A percentile compares a stretch with the other conserved stretches of the same genome.
These are phyloP conservation scores for Podospora fimiseda DNA, from an alignment of 495 filamentous ascomycete species.

Conservation along the genomic window DNA sequence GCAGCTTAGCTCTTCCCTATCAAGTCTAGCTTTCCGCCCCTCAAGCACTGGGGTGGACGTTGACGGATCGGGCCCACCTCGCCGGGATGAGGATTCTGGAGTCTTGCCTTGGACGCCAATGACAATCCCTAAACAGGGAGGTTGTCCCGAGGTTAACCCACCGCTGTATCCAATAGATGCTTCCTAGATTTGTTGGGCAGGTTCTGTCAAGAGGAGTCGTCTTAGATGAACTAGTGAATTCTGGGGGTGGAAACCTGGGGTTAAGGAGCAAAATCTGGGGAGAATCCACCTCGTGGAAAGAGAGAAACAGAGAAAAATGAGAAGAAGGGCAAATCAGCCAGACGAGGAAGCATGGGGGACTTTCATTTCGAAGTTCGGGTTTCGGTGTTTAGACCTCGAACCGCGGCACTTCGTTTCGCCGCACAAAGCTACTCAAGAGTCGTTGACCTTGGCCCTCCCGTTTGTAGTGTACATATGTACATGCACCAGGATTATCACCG, in stretches of 20 bases:
- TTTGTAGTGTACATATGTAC: no score
- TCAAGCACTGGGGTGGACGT: slow-evolving; percentile 2
- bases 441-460: neutral
- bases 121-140: neutral
- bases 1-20: slow-evolving; percentile 7
- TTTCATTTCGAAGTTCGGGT: slow-evolving; percentile 5
- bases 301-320: neutral
- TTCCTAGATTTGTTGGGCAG: neutral
- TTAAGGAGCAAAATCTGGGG: neutral
- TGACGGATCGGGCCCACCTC: slow-evolving; percentile 4
- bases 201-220: neutral
- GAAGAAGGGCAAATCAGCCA: neutral
- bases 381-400: slow-evolving; percentile 12
- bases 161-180: slow-evolving; percentile 8
- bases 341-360: neutral
- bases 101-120: neutral
- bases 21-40: slow-evolving; percentile 10
- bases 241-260: slow-evolving; percentile 4
- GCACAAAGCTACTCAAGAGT: neutral
- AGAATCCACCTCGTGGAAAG: neutral
- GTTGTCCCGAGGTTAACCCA: slow-evolving; percentile 3
- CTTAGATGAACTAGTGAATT: slow-evolving; percentile 1
- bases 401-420: slow-evolving; percentile 11
- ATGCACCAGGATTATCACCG: neutral
- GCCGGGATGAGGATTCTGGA: slow-evolving; percentile 10